Evolutionary conservation across 129 eudicot species (phyloP), one percentile per base, ranked within the genome.

Genomic region (Calendula officinalis): DNA sequence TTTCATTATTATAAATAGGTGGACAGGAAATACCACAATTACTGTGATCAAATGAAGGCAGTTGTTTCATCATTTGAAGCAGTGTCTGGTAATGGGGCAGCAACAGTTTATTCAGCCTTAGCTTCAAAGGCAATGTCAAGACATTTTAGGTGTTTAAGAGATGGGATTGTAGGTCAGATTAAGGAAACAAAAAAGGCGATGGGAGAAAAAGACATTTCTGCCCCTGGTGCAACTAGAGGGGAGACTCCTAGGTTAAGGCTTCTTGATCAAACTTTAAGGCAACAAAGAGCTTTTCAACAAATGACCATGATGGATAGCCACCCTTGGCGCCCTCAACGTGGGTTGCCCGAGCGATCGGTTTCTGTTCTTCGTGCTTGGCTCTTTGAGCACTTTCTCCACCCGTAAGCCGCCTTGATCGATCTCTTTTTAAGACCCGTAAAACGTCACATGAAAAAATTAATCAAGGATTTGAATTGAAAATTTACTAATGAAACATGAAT

Each of bases 361-460:
- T 86, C 95, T 13, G 74, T 91, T 70, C 95, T 91, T 60, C 89
- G 97, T 2, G 97, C 97, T 73, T 91, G 97, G 97, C 94, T 91
- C 38, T 91, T 91, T 46, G 97, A 91, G 61, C 97, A 91, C 81
- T 91, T 91, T 64, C 85, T 91, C 42, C 97, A 91, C 64, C 97
- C 97, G 97, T 90, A 82, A 71, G 49, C 43, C 10, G 30, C 15
- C 11, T 22, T 22, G 2, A 22, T 2, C 49, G n/a, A n/a, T 60
- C 40, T 52, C 16, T 14, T 10, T 57, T 37, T 6, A 38, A 37
- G 33, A 58, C 38, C 47, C n/a, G 15, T 36, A 38, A 37, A 35
- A 32, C 6, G 30, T 22, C 30, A 0, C 30, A 22, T 22, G 30
- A 22, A 22, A 41, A 41, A 41, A 41, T 10, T 41, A 41, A 41